Percentiles rank a stretch among this genome's conserved stretches.
Conservation (phyloP, 495 filamentous ascomycete species). For the Aeminium ludgeri region DNA sequence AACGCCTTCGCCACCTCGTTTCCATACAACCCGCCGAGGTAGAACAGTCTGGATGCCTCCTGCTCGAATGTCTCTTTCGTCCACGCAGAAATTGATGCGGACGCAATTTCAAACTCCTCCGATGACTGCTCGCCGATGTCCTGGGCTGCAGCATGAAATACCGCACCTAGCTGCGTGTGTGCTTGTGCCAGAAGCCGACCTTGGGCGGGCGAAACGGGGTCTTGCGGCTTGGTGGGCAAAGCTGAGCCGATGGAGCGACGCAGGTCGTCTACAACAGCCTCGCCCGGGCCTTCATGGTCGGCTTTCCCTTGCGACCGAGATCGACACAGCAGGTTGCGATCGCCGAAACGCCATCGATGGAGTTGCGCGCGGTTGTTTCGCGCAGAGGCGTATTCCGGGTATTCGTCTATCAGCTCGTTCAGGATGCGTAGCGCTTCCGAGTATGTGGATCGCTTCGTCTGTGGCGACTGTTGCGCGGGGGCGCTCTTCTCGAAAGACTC, state of each 20-base stretch:
- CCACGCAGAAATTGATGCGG: slow-evolving; percentile 13
- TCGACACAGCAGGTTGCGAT: slow-evolving; percentile 26
- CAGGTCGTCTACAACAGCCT: slow-evolving; percentile 40
- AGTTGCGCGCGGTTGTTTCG: slow-evolving; percentile 66
- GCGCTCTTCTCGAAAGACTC: background rate
- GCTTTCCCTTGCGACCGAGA: slow-evolving; percentile 5
- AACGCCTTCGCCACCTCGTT: slow-evolving; percentile 60
- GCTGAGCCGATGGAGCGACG: slow-evolving; percentile 50
- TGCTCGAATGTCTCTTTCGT: slow-evolving; percentile 46
- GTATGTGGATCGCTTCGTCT: background rate
- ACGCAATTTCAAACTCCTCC: background rate
- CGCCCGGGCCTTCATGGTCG: slow-evolving; percentile 6
- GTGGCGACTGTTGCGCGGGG: slow-evolving; percentile 1
- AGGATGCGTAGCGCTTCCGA: slow-evolving; percentile 27
- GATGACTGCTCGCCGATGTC: slow-evolving; percentile 8
- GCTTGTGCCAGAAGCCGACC: slow-evolving; percentile 49
- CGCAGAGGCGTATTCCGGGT: slow-evolving; percentile 56
- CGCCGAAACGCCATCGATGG: slow-evolving; percentile 40
- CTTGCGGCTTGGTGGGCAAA: slow-evolving; percentile 32
- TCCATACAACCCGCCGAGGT: slow-evolving; percentile 57
- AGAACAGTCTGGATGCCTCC: slow-evolving; percentile 57
- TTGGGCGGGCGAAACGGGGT: slow-evolving; percentile 40
- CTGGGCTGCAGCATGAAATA: slow-evolving; percentile 50
- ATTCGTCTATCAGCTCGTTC: slow-evolving; percentile 34
- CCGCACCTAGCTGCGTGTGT: slow-evolving; percentile 59